Base-by-base conservation (phyloP, 495 filamentous ascomycete species). In the Rostrohypoxylon terebratum region DNA sequence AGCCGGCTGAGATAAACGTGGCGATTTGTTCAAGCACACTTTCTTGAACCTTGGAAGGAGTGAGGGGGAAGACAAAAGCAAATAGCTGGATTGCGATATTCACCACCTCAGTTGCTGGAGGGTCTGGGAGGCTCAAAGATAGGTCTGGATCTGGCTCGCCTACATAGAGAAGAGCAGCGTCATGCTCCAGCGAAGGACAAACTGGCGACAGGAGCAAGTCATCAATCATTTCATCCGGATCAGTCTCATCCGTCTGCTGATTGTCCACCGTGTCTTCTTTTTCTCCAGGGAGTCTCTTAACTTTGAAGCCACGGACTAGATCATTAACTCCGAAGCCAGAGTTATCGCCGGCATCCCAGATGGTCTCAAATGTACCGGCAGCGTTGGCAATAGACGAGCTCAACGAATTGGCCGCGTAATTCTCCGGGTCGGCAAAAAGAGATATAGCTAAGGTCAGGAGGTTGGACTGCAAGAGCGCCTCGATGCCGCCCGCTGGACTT, bases 271-370 rank as follows among this genome's bases (percentile, higher is more conserved):
- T 80, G 61, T 82, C 87, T 7, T 88, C 85, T 45, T 92, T 88
- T 70, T 93, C 90, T 42, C 92, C 91, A 23, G 91, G 88, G 63
- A 96, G 84, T 6, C 86, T 85, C 69, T 87, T 87, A 28, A 92
- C 82, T 61, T 91, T 87, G 77, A 96, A 93, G 1, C 93, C 92
- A 25, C 89, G 84, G 4, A 97, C 88, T 34, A 97, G 84, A 18
- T 95, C 92, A 13, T 93, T 96, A 16, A 98, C 89, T 1, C 96
- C 96, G 81, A 96, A 98, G 1, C 93, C 96, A 68, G 90, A 93
- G 77, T 98, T 98, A 77, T 99, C 96, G 13, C 90, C 93, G 42
- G 96, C 86, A 61, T 98, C 96, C 96, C 96, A 99, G 20, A 99
- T 86, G 2, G 86, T 92, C 66, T 99, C 96, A 75, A 98, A 97